Evolutionary conservation across 192 early-diverging fungal genomes (phyloP), one percentile per base, ranked within the genome.

Genomic region (Coemansia umbellata): DNA sequence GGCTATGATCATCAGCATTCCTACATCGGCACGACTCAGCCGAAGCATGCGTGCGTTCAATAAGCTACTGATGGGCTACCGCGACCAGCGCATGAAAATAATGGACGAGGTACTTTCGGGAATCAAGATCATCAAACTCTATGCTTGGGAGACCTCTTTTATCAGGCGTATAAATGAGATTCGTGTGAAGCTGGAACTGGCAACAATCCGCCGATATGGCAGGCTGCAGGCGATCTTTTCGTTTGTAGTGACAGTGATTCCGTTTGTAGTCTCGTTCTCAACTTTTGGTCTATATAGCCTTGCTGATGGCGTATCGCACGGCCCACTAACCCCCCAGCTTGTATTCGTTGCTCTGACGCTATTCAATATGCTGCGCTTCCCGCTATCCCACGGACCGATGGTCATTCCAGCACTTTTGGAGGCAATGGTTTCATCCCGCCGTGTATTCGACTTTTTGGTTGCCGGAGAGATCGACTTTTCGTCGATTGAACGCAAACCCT

Each of bases 1-100:
- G 8, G 63, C 91, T 23, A 91, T 95, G 87, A 51, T 95, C 31
- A 45, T 93, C 28, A 88, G 84, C 66, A 90, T 94, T 48, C 95
- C 95, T 2, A 54, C 91, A 30, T 93, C 95, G 55, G 85, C 85
- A 4, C 57, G 66, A 10, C 47, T 93, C 23, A 88, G 86, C 21
- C 82, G 80, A 15, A 78, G 55, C 36, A 87, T 89, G 77, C 85
- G 88, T n/a, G 80, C 51, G 17, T 70, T 90, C 23, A 91, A 92
- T 63, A 92, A 91, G 68, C 66, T 72, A 24, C 88, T 94, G 58
- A 95, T 98, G 93, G 79, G 59, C 15, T 61, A 69, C 28, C 59
- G 65, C 55, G 85, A 89, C 60, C 49, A 72, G 31, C 81, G 87
- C 26, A 83, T 90, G 74, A 85, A 85, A 58, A 65, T 85, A 41